These are phyloP conservation scores for Yarrowia yakushimensis DNA, from an alignment of 805 yeast genomes.

Conservation along the genomic window DNA sequence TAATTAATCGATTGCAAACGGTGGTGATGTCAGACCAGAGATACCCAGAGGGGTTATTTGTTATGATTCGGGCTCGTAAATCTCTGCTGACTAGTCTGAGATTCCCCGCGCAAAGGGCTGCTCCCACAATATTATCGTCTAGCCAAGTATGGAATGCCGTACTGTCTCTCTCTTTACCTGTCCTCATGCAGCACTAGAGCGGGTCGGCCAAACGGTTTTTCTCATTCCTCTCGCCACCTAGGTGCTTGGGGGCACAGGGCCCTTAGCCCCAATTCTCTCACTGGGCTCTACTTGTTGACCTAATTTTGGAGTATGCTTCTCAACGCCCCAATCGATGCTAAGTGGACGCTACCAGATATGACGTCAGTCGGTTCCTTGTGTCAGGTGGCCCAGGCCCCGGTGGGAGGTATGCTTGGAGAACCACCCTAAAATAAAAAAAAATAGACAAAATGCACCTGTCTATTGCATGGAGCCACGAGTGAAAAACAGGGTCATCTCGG, in stretches of 20 bases:
- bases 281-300: not conserved
- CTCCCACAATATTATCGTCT: not conserved
- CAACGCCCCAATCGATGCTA: constrained; percentile 3
- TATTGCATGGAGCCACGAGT: not conserved
- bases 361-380: constrained; percentile 2
- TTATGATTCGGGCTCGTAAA: not conserved
- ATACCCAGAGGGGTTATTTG: not conserved
- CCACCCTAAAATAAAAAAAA: too few species aligned
- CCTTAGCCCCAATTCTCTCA: not conserved
- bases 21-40: constrained; percentile 13
- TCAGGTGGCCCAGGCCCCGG: not conserved
- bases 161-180: not conserved
- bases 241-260: not conserved
- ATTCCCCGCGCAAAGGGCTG: not conserved
- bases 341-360: not conserved
- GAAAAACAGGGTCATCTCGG: not conserved
- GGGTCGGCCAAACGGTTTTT: not conserved
- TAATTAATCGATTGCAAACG: constrained; percentile 14
- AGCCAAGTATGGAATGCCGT: not conserved
- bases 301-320: constrained; percentile 17
- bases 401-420: not conserved
- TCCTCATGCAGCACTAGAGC: not conserved
- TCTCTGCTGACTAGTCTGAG: not conserved
- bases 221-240: not conserved
- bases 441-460: not conserved